phyloP scores from a whole-genome alignment of 345 rosid species.

The Ailanthus altissimus region DNA sequence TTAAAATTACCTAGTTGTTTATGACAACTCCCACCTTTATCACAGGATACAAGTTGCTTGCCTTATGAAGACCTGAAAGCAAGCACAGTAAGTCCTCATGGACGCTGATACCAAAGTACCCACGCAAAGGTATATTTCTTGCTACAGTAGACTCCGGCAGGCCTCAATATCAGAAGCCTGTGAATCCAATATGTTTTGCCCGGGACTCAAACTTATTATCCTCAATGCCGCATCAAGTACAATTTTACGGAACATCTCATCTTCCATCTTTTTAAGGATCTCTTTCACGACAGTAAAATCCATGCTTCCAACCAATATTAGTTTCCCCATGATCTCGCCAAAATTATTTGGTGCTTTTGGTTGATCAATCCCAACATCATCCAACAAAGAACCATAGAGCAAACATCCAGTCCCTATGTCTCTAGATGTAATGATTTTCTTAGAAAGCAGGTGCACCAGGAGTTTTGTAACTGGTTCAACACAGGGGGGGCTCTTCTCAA shows the following conservation, averaged over 20 bases:
- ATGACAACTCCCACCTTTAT: slow-evolving; percentile 33
- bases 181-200: slow-evolving; percentile 44
- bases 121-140: not conserved
- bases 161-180: slow-evolving; percentile 61
- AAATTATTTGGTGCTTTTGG: slow-evolving; percentile 81
- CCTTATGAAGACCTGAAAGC: slow-evolving; percentile 21
- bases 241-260: slow-evolving; percentile 53
- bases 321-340: slow-evolving; percentile 71
- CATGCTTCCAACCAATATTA: slow-evolving; percentile 49
- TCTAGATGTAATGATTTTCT: slow-evolving; percentile 46
- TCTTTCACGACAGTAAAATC: slow-evolving; percentile 61
- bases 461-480: slow-evolving; percentile 52
- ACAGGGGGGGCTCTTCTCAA: slow-evolving; percentile 71
- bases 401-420: slow-evolving; percentile 69
- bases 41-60: slow-evolving; percentile 39
- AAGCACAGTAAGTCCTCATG: slow-evolving; percentile 18
- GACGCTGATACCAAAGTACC: slow-evolving; percentile 12
- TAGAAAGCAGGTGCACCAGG: slow-evolving; percentile 45
- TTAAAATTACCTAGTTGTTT: slow-evolving; percentile 26
- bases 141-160: slow-evolving; percentile 54
- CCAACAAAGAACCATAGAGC: slow-evolving; percentile 65
- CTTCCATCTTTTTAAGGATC: slow-evolving; percentile 65
- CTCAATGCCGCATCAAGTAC: slow-evolving; percentile 55
- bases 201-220: slow-evolving; percentile 39
- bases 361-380: slow-evolving; percentile 82